Conservation (phyloP, 2,329 filamentous ascomycete species). For the Aspergillus bombycis region DNA sequence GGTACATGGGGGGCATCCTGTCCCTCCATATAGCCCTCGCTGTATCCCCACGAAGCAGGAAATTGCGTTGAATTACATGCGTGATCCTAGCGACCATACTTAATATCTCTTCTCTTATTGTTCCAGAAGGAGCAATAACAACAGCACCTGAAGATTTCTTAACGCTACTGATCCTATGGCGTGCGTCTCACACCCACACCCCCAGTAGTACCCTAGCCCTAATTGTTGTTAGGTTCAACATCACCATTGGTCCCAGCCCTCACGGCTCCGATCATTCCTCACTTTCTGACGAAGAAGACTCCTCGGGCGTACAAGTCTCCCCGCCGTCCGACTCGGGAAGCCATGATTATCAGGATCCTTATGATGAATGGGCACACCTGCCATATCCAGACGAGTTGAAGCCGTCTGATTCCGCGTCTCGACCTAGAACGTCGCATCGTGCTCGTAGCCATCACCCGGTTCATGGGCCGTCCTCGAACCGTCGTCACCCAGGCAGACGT, state of each 20-base stretch:
- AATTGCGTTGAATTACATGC: not conserved
- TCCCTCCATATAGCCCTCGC: not conserved
- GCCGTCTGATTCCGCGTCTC: slow-evolving; percentile 51
- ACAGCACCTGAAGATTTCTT: not conserved
- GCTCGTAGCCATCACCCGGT: slow-evolving; percentile 39
- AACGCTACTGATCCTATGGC: slow-evolving; percentile 19
- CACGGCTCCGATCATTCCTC: slow-evolving; percentile 45
- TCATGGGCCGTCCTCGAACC: slow-evolving; percentile 41
- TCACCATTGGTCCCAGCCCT: slow-evolving; percentile 45
- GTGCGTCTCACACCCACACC: slow-evolving; percentile 18
- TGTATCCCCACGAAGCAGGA: not conserved
- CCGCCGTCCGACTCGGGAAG: slow-evolving; percentile 43
- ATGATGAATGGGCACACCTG: slow-evolving; percentile 45
- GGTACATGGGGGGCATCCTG: not conserved
- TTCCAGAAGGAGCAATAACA: not conserved
- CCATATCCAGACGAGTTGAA: slow-evolving; percentile 51
- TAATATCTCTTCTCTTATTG: not conserved
- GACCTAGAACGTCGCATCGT: slow-evolving; percentile 45
- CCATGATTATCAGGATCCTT: slow-evolving; percentile 43
- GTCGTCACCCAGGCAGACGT: slow-evolving; percentile 42
- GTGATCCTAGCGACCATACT: not conserved
- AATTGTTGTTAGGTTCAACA: slow-evolving; percentile 42
- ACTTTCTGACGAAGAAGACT: slow-evolving; percentile 49
- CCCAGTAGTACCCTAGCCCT: slow-evolving; percentile 8
- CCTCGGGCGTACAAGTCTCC: slow-evolving; percentile 49